phyloP scores from a whole-genome alignment of 306 rosid species.

The Lathyrus aphaca region DNA sequence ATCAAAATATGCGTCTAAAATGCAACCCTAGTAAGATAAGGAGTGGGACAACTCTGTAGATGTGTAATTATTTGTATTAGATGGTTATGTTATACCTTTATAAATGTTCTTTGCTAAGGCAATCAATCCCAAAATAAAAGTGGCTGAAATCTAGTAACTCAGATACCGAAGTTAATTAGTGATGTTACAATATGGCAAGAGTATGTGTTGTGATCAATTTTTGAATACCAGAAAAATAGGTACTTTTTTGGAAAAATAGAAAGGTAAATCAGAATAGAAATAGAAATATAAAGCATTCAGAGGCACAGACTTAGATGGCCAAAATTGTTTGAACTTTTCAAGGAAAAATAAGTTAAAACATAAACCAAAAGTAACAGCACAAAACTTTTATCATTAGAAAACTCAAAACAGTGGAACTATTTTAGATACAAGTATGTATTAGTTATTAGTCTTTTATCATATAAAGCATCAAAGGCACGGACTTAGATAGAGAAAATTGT shows the following conservation, averaged over 20 bases:
- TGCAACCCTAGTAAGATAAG: conserved; percentile 14
- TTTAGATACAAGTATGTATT: neutral
- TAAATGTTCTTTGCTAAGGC: neutral
- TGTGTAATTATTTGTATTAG: conserved; percentile 18
- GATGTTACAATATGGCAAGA: conserved; percentile 15
- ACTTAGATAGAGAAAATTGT: neutral
- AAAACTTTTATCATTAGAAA: conserved; percentile 9
- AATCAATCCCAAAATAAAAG: neutral
- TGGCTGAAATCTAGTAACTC: conserved; percentile 16
- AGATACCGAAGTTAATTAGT: conserved; percentile 17
- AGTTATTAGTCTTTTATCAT: neutral
- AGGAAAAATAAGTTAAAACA: conserved; percentile 6
- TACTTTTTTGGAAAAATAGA: neutral
- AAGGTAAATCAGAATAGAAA: neutral
- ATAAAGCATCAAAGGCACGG: conserved; percentile 22
- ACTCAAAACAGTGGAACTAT: conserved; percentile 3
- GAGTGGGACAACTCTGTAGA: neutral
- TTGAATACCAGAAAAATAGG: conserved; percentile 22
- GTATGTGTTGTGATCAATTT: conserved; percentile 5
- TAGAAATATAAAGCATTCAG: conserved; percentile 24
- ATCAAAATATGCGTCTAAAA: conserved; percentile 7
- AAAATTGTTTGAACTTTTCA: conserved; percentile 7
- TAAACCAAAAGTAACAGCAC: conserved; percentile 24
- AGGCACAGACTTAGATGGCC: neutral
- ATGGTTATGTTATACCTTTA: conserved; percentile 19